Conservation (phyloP, 805 yeast species). For the Huiozyma naganishii region DNA sequence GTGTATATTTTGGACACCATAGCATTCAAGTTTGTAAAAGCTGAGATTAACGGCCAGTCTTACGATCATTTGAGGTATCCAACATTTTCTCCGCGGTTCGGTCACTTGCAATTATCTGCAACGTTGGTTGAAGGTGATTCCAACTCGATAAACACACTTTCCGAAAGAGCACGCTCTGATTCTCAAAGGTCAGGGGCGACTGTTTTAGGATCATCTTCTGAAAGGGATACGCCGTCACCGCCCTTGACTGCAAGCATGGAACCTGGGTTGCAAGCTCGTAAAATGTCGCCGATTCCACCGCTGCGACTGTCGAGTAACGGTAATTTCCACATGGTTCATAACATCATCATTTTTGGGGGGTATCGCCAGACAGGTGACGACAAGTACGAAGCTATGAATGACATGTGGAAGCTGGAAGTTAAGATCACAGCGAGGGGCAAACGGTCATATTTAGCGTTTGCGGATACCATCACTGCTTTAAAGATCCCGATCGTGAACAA, state of each 20-base stretch:
- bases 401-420: slow-evolving; percentile 34
- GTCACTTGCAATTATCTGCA: slow-evolving; percentile 28
- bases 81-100: slow-evolving; percentile 30
- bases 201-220: background rate
- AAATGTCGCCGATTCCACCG: background rate
- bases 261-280: background rate
- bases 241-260: background rate
- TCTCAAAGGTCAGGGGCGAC: background rate
- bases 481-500: slow-evolving; percentile 11
- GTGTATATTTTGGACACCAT: slow-evolving; percentile 50
- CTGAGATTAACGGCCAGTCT: slow-evolving; percentile 30
- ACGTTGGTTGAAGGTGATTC: background rate
- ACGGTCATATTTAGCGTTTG: slow-evolving; percentile 29
- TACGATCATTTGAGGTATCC: slow-evolving; percentile 23
- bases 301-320: background rate
- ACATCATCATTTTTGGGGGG: slow-evolving; percentile 38
- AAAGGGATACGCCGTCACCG: background rate
- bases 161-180: background rate
- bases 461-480: slow-evolving; percentile 28
- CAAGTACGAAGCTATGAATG: slow-evolving; percentile 29
- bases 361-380: slow-evolving; percentile 28
- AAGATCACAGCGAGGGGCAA: slow-evolving; percentile 29
- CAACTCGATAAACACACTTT: background rate
- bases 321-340: background rate
- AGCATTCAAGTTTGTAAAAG: slow-evolving; percentile 38